Evolutionary conservation across 1,284 basidiomycete species (phyloP).

Genomic region (Cryptococcus deneoformans): DNA sequence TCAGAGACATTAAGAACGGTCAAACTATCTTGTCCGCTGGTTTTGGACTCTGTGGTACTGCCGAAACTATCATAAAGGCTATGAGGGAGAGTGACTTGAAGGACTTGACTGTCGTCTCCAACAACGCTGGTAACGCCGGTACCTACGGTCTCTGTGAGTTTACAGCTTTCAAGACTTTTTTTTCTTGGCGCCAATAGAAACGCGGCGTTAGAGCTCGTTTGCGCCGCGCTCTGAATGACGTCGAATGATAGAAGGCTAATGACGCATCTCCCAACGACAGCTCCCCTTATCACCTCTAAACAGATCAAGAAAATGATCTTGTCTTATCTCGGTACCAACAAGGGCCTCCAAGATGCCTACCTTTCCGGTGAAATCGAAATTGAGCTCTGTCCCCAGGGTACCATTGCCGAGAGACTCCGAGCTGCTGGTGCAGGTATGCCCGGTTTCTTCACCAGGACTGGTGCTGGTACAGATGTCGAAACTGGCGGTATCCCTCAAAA

Average conservation of each 20-base stretch:
- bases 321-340: conserved; percentile 72
- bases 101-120: conserved; percentile 79
- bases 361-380: conserved; percentile 76
- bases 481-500: conserved; percentile 61
- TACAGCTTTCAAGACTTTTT: not conserved
- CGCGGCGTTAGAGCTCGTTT: not conserved
- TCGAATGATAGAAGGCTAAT: not conserved
- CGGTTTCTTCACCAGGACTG: conserved; percentile 93
- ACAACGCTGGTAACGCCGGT: conserved; percentile 75
- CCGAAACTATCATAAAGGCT: conserved; percentile 81
- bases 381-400: conserved; percentile 89
- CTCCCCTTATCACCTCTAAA: conserved; percentile 65
- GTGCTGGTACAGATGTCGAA: conserved; percentile 80
- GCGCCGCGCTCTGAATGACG: not conserved
- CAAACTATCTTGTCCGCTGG: conserved; percentile 77
- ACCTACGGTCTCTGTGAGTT: conserved; percentile 72
- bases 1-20: conserved; percentile 76
- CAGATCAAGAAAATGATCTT: conserved; percentile 82
- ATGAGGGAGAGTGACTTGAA: conserved; percentile 68
- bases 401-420: conserved; percentile 84
- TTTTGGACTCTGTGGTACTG: conserved; percentile 52
- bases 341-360: conserved; percentile 59
- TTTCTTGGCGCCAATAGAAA: not conserved
- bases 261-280: conserved; percentile 48
- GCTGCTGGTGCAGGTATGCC: conserved; percentile 94